These are phyloP conservation scores for Colletotrichum scovillei DNA, from an alignment of 2,329 filamentous ascomycete species.

Conservation along the genomic window DNA sequence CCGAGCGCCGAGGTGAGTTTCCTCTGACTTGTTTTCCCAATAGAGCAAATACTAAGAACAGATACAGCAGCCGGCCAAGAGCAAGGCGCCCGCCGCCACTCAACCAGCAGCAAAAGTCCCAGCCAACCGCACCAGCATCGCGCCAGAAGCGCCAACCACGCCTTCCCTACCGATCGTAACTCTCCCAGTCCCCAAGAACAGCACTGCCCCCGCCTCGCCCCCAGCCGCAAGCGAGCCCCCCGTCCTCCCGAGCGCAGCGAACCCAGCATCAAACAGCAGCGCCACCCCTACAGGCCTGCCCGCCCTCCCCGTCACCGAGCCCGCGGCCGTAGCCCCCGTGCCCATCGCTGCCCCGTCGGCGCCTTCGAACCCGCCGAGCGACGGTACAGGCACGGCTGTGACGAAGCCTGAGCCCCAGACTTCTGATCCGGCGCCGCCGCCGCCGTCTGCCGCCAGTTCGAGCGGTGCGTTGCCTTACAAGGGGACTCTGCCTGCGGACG, in stretches of 20 bases:
- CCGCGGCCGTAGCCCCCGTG: slow-evolving; percentile 10
- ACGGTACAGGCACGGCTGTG: background rate
- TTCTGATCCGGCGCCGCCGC: background rate
- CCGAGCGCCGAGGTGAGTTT: background rate
- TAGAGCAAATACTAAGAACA: background rate
- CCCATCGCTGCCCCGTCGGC: background rate
- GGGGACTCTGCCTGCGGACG: background rate
- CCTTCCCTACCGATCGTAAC: background rate
- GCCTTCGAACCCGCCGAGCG: background rate
- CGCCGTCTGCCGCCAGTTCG: background rate
- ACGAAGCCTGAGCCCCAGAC: background rate
- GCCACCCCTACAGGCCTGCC: background rate
- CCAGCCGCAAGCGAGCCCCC: background rate
- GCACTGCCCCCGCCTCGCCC: background rate
- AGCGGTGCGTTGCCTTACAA: background rate
- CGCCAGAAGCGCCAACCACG: slow-evolving; percentile 9
- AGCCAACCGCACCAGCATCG: slow-evolving; percentile 23
- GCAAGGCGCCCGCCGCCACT: background rate
- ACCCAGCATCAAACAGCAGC: background rate
- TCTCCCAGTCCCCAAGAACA: background rate
- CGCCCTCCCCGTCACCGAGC: slow-evolving; percentile 7
- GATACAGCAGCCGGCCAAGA: background rate
- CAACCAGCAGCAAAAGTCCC: background rate
- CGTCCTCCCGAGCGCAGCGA: background rate
- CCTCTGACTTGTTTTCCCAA: background rate